phyloP scores from a whole-genome alignment of 495 filamentous ascomycete genomes.

The Aspergillus kassunensis region DNA sequence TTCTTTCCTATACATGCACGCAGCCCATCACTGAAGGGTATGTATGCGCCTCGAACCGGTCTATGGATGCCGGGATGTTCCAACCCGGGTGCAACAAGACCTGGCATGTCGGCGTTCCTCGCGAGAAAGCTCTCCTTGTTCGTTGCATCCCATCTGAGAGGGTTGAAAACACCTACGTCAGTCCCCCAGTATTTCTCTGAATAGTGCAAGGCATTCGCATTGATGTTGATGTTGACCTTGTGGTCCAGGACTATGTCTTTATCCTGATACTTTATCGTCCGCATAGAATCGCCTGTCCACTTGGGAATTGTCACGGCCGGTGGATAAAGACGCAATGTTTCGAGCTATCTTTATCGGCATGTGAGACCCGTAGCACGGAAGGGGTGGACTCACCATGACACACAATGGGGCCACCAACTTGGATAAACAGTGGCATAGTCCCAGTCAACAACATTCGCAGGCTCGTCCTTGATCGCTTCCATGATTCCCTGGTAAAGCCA shows the following conservation, averaged over 20 bases:
- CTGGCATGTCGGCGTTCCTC: conserved; percentile 8
- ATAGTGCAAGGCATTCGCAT: conserved; percentile 35
- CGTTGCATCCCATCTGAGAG: conserved; percentile 25
- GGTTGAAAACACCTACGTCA: conserved; percentile 26
- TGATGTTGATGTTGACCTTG: conserved; percentile 30
- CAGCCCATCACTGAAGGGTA: conserved; percentile 71
- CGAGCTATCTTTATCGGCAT: conserved; percentile 19
- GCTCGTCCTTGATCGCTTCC: conserved; percentile 23
- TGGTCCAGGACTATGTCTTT: conserved; percentile 29
- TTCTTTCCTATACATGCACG: conserved; percentile 68
- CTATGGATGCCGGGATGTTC: conserved; percentile 44
- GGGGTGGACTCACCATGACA: conserved; percentile 28
- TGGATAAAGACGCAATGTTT: conserved; percentile 41
- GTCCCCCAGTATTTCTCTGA: conserved; percentile 44
- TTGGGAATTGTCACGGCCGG: conserved; percentile 36
- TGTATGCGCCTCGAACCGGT: conserved; percentile 59
- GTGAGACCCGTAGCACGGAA: neutral
- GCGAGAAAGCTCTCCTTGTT: conserved; percentile 21
- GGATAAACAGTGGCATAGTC: conserved; percentile 30
- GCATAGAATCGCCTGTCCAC: conserved; percentile 21
- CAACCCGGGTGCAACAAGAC: conserved; percentile 15
- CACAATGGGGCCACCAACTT: conserved; percentile 32
- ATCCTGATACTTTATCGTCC: conserved; percentile 18
- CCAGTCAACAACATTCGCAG: conserved; percentile 28
- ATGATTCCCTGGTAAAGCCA: conserved; percentile 36